Base-by-base conservation (phyloP, 192 early-diverging fungal species). In the Paraglomus occultum region DNA sequence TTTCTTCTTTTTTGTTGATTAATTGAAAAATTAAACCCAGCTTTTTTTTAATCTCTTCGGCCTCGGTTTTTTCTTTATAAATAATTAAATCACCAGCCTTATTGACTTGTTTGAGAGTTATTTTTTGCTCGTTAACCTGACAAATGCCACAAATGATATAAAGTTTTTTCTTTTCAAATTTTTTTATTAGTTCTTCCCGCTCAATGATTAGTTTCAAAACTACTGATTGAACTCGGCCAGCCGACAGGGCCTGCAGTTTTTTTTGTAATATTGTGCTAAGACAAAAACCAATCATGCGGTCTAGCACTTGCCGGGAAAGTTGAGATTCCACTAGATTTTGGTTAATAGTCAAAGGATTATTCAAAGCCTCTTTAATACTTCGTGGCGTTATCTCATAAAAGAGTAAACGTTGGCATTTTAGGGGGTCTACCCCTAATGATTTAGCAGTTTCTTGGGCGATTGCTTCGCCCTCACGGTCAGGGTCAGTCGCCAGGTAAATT, bases 271-370 rank as follows among this genome's bases (percentile, higher is more conserved):
- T 6, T 18, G 59, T 6, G 18, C 59, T 62, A 3, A 62, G 38
- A 6, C 59, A 62, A 62, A 62, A 62, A 17, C 59, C 59, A 62
- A 62, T 62, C 59, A 62, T 62, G 59, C 59, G 59, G 59, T 62
- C 59, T 14, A 62, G 39, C 8, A 62, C 59, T 62, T 62, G 59
- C 5, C 59, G 59, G 42, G 59, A 62, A 42, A 12, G 4, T 62
- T 62, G 59, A 6, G 59, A 11, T 14, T 43, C 59, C 5, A 62
- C 59, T 44, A 62, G 2, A 44, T 62, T 62, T 46, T 62, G 42
- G 39, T 62, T 62, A 62, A 62, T 42, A 62, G 39, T 15, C 4
- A 43, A 46, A 46, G 59, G 59, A 40, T 46, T 62, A 62, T 42
- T 62, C 14, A 62, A 46, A 14, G 59, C 59, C n/a, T 42, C 15